Percentiles rank a stretch among this genome's conserved stretches.
phyloP scores from a whole-genome alignment of 2,329 filamentous ascomycete genomes.

The Xylariaceae sp. region DNA sequence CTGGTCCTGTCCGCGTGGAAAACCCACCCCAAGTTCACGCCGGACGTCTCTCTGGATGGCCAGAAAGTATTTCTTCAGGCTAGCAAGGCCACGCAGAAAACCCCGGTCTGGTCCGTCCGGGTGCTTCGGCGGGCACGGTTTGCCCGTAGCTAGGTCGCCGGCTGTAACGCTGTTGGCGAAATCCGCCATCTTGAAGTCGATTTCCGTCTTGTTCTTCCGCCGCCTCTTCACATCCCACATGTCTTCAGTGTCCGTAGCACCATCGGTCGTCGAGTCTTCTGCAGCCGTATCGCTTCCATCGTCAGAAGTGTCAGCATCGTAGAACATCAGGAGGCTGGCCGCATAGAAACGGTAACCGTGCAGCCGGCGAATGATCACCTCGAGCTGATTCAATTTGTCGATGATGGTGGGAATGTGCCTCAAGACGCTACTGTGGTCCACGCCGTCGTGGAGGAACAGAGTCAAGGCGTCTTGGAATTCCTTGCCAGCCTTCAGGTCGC shows the following conservation, averaged over 20 bases:
- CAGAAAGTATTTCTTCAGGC: constrained; percentile 75
- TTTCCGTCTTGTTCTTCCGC: constrained; percentile 49
- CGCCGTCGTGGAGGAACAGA: constrained; percentile 84
- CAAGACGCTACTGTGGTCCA: constrained; percentile 69
- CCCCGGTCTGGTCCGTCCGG: constrained; percentile 77
- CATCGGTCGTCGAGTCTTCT: constrained; percentile 52
- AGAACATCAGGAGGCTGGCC: constrained; percentile 88
- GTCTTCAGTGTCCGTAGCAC: constrained; percentile 51
- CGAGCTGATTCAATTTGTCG: constrained; percentile 73
- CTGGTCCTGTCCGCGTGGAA: constrained; percentile 12
- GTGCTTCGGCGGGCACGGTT: constrained; percentile 71
- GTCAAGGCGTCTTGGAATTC: constrained; percentile 87
- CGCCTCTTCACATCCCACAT: constrained; percentile 28
- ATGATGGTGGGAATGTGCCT: constrained; percentile 84
- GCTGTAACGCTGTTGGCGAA: constrained; percentile 96
- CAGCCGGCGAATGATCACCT: constrained; percentile 72
- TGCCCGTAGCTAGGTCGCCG: constrained; percentile 59
- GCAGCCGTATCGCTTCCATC: constrained; percentile 45
- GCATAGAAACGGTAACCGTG: constrained; percentile 92
- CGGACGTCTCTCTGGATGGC: constrained; percentile 75
- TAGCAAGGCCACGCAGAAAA: constrained; percentile 77
- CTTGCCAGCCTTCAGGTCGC: constrained; percentile 74
- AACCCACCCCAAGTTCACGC: constrained; percentile 38
- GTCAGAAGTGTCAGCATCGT: constrained; percentile 69
- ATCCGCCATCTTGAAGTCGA: constrained; percentile 95